Conservation (phyloP, 2,329 filamentous ascomycete species). For the Colletotrichum tamarilloi region DNA sequence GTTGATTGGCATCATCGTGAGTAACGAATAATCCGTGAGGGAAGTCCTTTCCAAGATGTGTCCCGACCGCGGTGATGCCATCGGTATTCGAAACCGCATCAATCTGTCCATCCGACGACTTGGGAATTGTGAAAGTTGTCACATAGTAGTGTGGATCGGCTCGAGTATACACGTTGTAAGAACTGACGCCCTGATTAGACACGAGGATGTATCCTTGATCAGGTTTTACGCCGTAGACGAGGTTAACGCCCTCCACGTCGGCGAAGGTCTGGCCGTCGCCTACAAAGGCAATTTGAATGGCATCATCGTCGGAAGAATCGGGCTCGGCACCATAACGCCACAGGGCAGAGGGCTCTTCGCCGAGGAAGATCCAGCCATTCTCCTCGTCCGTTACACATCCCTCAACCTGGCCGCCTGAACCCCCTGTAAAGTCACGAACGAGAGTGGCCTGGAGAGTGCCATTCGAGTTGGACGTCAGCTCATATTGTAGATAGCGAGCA, state of each 20-base stretch:
- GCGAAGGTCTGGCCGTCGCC: slow-evolving; percentile 60
- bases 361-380: slow-evolving; percentile 61
- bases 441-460: slow-evolving; percentile 57
- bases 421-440: slow-evolving; percentile 62
- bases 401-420: slow-evolving; percentile 64
- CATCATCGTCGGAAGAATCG: slow-evolving; percentile 47
- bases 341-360: slow-evolving; percentile 62
- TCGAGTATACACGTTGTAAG: slow-evolving; percentile 62
- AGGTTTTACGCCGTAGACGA: slow-evolving; percentile 57
- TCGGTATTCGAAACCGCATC: slow-evolving; percentile 66
- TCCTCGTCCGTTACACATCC: slow-evolving; percentile 64
- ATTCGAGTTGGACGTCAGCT: slow-evolving; percentile 53
- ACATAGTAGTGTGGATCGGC: slow-evolving; percentile 61
- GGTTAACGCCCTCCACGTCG: slow-evolving; percentile 65
- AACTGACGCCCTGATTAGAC: slow-evolving; percentile 63
- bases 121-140: slow-evolving; percentile 58
- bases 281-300: slow-evolving; percentile 51
- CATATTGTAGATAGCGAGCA: slow-evolving; percentile 64
- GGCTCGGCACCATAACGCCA: slow-evolving; percentile 66
- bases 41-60: slow-evolving; percentile 53
- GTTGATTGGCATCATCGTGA: slow-evolving; percentile 65
- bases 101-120: slow-evolving; percentile 52
- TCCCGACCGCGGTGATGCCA: slow-evolving; percentile 59
- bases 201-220: slow-evolving; percentile 62
- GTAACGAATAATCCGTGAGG: slow-evolving; percentile 59